A percentile compares a stretch with the other conserved stretches of the same genome.
Evolutionary conservation across 352 stramenopile genomes (phyloP).

Genomic region (Pythium aristosporum): DNA sequence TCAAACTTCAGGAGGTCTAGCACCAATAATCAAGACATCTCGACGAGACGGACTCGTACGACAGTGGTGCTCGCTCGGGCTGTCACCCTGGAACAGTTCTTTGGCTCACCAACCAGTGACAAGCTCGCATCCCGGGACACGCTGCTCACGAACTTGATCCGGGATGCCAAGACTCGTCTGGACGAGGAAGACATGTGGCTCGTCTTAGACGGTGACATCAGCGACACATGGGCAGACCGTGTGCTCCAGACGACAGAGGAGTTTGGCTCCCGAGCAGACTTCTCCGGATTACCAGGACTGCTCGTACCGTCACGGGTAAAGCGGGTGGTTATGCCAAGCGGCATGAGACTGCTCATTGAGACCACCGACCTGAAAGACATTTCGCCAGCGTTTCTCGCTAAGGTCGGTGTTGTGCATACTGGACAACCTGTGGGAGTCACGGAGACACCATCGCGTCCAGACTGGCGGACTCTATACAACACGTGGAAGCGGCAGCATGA

Average conservation of each 20-base stretch:
- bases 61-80: slow-evolving; percentile 48
- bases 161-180: slow-evolving; percentile 41
- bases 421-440: neutral
- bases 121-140: slow-evolving; percentile 19
- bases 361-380: slow-evolving; percentile 42
- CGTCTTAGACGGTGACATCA: slow-evolving; percentile 61
- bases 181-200: slow-evolving; percentile 50
- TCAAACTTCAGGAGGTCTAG: neutral
- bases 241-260: slow-evolving; percentile 36
- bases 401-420: slow-evolving; percentile 44
- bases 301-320: slow-evolving; percentile 37
- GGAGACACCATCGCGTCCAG: neutral
- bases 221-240: slow-evolving; percentile 44
- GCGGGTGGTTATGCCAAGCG: slow-evolving; percentile 32
- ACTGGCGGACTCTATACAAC: slow-evolving; percentile 36
- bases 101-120: slow-evolving; percentile 25
- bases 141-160: slow-evolving; percentile 40
- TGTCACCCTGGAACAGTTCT: slow-evolving; percentile 32
- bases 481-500: slow-evolving; percentile 44
- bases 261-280: slow-evolving; percentile 4
- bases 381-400: slow-evolving; percentile 54
- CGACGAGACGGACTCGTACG: slow-evolving; percentile 18
- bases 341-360: slow-evolving; percentile 53
- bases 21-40: neutral
- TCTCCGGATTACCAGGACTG: slow-evolving; percentile 29